Evolutionary conservation across 1,284 basidiomycete genomes (phyloP).

Genomic region (Leucoagaricus sp.): DNA sequence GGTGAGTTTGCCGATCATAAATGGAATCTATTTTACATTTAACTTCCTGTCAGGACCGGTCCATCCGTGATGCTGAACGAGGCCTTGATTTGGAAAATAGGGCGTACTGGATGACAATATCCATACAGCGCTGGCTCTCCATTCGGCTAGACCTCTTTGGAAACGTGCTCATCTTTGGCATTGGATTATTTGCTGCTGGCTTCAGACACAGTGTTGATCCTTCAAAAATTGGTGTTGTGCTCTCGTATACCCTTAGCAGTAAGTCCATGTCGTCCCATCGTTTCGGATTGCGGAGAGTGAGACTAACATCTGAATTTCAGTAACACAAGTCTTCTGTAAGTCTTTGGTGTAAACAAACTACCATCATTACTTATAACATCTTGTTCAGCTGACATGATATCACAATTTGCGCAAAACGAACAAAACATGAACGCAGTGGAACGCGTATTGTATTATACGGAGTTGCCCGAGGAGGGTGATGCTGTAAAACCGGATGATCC

Average conservation of each 20-base stretch:
- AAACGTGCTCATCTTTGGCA: constrained; percentile 72
- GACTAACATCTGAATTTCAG: constrained; percentile 29
- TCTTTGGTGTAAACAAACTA: constrained; percentile 13
- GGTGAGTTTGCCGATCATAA: constrained; percentile 23
- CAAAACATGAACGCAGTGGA: constrained; percentile 78
- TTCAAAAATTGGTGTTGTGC: constrained; percentile 58
- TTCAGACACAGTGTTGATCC: constrained; percentile 48
- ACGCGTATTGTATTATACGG: constrained; percentile 59
- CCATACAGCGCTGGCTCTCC: constrained; percentile 64
- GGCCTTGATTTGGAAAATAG: constrained; percentile 76
- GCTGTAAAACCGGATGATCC: constrained; percentile 46
- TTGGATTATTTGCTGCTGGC: constrained; percentile 67
- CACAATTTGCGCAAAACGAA: constrained; percentile 60
- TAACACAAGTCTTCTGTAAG: constrained; percentile 59
- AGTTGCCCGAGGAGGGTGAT: constrained; percentile 52
- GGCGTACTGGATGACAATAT: constrained; percentile 79
- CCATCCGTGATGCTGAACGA: constrained; percentile 51
- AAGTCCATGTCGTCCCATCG: constrained; percentile 26
- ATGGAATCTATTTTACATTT: not conserved
- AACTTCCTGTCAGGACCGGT: constrained; percentile 34
- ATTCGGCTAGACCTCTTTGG: constrained; percentile 69
- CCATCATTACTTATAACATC: constrained; percentile 7
- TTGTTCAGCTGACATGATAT: constrained; percentile 52
- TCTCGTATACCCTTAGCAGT: constrained; percentile 66
- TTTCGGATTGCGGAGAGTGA: not conserved